A percentile compares a stretch with the other conserved stretches of the same genome.
These are phyloP conservation scores for Eutrema heterophyllum DNA, from an alignment of 345 rosid genomes.

Conservation along the genomic window DNA sequence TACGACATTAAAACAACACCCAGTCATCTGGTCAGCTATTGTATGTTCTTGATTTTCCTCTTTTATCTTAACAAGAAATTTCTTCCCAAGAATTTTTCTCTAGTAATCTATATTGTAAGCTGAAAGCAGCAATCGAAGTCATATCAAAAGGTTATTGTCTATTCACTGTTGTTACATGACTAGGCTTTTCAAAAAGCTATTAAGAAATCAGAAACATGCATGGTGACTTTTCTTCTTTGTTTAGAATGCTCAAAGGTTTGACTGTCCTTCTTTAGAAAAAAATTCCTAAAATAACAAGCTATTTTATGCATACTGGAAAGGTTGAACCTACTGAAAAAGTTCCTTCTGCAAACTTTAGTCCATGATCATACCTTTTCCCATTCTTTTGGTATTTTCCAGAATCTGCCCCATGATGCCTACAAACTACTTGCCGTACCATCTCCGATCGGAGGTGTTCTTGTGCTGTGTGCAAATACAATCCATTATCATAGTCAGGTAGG, in stretches of 20 bases:
- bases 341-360: conserved; percentile 11
- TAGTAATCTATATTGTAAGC: conserved; percentile 9
- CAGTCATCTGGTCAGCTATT: conserved; percentile 92
- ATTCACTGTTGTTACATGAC: conserved; percentile 8
- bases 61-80: not conserved
- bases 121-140: conserved; percentile 4
- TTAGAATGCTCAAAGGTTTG: conserved; percentile 12
- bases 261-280: not conserved
- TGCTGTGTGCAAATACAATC: conserved; percentile 72
- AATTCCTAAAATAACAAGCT: not conserved
- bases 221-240: not conserved
- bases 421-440: conserved; percentile 96
- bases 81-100: conserved; percentile 2
- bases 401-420: conserved; percentile 96
- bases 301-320: conserved; percentile 1
- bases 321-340: not conserved
- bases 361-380: conserved; percentile 10
- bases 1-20: conserved; percentile 89
- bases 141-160: not conserved
- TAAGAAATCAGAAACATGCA: not conserved
- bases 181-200: conserved; percentile 12
- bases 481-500: conserved; percentile 95
- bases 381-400: conserved; percentile 45
- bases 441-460: conserved; percentile 95
- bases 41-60: conserved; percentile 51